Base-by-base conservation (phyloP, 2,329 filamentous ascomycete genomes). In the Ustulina deusta region DNA sequence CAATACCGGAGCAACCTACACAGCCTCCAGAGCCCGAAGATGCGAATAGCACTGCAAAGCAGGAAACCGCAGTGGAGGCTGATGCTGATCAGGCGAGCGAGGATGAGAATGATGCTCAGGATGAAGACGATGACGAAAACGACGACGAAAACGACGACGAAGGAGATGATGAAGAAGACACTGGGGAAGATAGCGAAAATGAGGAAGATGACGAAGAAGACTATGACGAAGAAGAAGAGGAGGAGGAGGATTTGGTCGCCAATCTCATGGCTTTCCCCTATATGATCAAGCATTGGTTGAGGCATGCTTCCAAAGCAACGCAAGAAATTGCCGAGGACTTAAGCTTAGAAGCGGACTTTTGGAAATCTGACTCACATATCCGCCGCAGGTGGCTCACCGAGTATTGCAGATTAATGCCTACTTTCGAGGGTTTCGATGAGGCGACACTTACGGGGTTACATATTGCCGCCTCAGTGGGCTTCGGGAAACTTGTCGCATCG, bases 261-360 rank as follows among this genome's bases (percentile, higher is more conserved):
- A 68, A 66, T 4, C 72, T 74, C 2, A 72, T 66, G 15, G 78
- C 74, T n/a, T 58, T 78, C 20, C 71, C 75, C 7, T 83, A 83
- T 22, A 76, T 80, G 4, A 76, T 82, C 4, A 82, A 81, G 55
- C 70, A 83, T 40, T 83, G 81, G 81, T 72, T 83, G 2, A 73
- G 78, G 6, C 81, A 83, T 58, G 81, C 79, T 1, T 79, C 79
- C 48, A 80, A 81, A 56, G 81, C 81, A 20, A 83, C 81, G 0
- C 66, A 74, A 3, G 81, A 82, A 56, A 80, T 83, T n/a, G 80
- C 80, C 0, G 81, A 83, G 38, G 78, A 78, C 10, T 69, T 83
- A 1, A 81, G 79, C 61, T 54, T 74, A 7, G 80, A 82, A 42
- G 61, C 76, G 6, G 76, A 79, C 10, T 83, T 83, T 60, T 83